Evolutionary conservation across 345 rosid genomes (phyloP).

Genomic region (Gossypium ekmanianum): DNA sequence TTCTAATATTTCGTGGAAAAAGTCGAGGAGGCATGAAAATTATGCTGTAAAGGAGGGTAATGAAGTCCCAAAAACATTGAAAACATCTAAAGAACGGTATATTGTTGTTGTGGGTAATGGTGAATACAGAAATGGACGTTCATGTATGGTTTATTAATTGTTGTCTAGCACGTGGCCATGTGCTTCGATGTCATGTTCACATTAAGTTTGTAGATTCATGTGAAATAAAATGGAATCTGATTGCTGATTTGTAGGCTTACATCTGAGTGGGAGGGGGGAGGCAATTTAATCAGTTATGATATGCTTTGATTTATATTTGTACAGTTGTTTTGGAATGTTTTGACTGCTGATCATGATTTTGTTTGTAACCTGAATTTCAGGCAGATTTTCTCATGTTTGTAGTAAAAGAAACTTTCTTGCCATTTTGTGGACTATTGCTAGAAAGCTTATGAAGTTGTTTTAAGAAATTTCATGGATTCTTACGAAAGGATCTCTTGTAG

Average conservation of each 20-base stretch:
- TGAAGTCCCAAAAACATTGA: neutral
- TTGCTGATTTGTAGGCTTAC: neutral
- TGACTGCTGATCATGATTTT: neutral
- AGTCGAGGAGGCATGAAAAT: constrained; percentile 3
- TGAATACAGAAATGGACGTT: neutral
- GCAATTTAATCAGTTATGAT: neutral
- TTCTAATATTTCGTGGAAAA: neutral
- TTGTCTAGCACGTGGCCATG: neutral
- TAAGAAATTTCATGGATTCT: neutral
- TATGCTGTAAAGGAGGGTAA: neutral
- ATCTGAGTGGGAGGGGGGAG: neutral
- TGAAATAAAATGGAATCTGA: constrained; percentile 7
- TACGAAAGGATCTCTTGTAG: constrained; percentile 6
- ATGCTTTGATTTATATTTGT: neutral
- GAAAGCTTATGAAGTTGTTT: neutral
- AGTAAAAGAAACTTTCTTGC: neutral
- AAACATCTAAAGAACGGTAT: neutral
- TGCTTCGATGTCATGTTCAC: neutral
- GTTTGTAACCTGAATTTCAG: constrained; percentile 5
- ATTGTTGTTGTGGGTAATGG: neutral
- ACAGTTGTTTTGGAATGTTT: neutral
- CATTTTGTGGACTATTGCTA: neutral
- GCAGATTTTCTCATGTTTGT: neutral
- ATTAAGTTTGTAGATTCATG: neutral
- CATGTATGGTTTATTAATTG: neutral